Base-by-base conservation (phyloP, 2,329 filamentous ascomycete genomes). In the Diplodia sapinea region DNA sequence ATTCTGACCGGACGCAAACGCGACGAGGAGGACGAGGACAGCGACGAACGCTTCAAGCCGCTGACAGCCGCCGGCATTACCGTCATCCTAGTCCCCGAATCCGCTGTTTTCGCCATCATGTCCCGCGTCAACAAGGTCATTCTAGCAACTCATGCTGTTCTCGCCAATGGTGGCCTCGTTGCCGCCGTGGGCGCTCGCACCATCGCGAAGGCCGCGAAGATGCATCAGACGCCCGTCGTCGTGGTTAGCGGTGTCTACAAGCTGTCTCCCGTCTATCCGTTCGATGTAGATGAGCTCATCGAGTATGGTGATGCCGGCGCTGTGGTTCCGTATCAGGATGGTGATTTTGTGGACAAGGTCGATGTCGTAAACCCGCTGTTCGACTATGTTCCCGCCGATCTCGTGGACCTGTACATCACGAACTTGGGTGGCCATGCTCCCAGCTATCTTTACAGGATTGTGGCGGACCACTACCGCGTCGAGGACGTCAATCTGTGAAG, bases 81-180 rank as follows among this genome's bases (percentile, higher is more conserved):
- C 1, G 91, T 96, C 51, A 91, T 97, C 72, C 86, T 92, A 69
- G 89, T 98, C 66, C 89, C 92, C 52, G 94, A 96, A 78, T 90
- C 89, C 8, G 91, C 93, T 11, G 86, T 96, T 65, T 96, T 94
- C 81, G 93, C 94, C 0, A 91, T 98, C 74, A 98, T 99, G 92
- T 91, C 94, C 9, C 89, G 91, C 69, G 92, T 97, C 73, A 96
- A 94, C 84, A 97, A 97, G 82, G 94, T 99, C 69, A 91, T 99
- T 59, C 84, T 99, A 7, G 90, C 91, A 13, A 94, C 94, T 6
- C 91, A 94, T 74, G 90, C 91, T 3, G 92, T 99, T 33, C 88
- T 96, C 55, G 92, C 92, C 61, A 95, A 96, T 74, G 95, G 95
- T 63, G 91, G 91, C 7, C 87, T 97, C 31, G 86, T 98, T 33